Evolutionary conservation across 2,329 filamentous ascomycete genomes (phyloP), one percentile per base, ranked within the genome.

Genomic region (Diaporthe capsici): DNA sequence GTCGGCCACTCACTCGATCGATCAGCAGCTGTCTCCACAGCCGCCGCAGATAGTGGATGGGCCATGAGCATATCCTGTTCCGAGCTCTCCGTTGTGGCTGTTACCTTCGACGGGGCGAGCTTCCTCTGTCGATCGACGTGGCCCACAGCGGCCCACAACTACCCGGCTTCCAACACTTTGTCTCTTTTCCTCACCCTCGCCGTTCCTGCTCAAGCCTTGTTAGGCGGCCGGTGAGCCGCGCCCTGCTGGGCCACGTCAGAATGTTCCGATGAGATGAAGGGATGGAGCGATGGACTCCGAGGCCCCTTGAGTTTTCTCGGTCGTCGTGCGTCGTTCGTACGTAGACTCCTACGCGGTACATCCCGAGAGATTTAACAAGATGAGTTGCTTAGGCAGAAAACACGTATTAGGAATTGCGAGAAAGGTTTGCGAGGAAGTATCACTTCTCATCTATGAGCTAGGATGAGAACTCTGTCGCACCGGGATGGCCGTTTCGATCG

Each of bases 81-180:
- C 42, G 28, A 67, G 61, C 61, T 49, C 44, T 12, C 61, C 61
- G 44, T 67, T 47, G 44, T 37, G n/a, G 20, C 28, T 51, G 61
- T 67, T n/a, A 67, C 61, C 28, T 67, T 34, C 28, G 28, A 37
- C 44, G 42, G 61, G 61, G 42, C 25, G 28, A 67, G 13, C 28
- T 67, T n/a, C 44, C 61, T 67, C 10, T 49, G 22, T 49, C 20
- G 61, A 67, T 49, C 15, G 61, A 37, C 8, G 28, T 37, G 44
- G 61, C 61, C 61, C 61, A 67, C 61, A 34, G 17, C 15, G 61
- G 42, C 61, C 61, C 42, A 67, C 44, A 49, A 37, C 25, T 49
- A 47, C 28, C 61, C 28, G n/a, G 42, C 10, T n/a, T 37, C 31
- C 44, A 28, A 49, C 44, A 10, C 25, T 65, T 20, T 34, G 9